These are phyloP conservation scores for Phytophthora sp. DNA, from an alignment of 352 stramenopile species.

Conservation along the genomic window DNA sequence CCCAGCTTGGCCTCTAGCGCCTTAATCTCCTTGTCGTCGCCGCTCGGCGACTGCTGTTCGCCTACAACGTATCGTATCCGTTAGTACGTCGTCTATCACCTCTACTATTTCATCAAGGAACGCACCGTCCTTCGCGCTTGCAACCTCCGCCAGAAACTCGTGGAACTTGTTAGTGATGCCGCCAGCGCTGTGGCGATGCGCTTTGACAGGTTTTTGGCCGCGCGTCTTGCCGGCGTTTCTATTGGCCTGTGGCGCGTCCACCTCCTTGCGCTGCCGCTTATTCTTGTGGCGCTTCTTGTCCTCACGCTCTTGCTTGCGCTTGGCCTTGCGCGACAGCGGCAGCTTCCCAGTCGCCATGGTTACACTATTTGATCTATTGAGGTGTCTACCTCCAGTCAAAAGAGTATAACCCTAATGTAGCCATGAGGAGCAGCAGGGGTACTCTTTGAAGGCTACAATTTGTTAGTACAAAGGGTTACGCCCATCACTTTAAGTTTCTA, in stretches of 20 bases:
- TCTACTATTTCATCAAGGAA: background rate
- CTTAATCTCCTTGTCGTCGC: slow-evolving; percentile 72
- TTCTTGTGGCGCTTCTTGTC: slow-evolving; percentile 81
- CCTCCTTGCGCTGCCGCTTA: slow-evolving; percentile 58
- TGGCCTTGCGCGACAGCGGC: slow-evolving; percentile 65
- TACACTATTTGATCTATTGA: no score
- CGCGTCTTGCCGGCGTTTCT: slow-evolving; percentile 11
- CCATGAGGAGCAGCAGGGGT: background rate
- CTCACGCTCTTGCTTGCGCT: slow-evolving; percentile 78
- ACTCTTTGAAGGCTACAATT: no score
- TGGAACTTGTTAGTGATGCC: slow-evolving; percentile 80
- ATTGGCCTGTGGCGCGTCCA: background rate
- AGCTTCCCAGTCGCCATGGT: slow-evolving; percentile 33
- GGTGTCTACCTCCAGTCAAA: no score
- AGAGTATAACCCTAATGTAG: background rate
- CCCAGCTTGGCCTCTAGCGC: slow-evolving; percentile 77
- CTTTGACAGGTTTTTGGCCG: slow-evolving; percentile 21
- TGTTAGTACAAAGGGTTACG: no score
- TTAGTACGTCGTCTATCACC: background rate
- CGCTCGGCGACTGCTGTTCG: slow-evolving; percentile 34
- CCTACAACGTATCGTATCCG: background rate
- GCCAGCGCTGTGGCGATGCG: background rate
- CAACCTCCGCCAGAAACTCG: slow-evolving; percentile 76
- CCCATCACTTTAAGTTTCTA: slow-evolving; percentile 13
- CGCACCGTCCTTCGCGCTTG: slow-evolving; percentile 26